Percentiles rank a stretch among this genome's conserved stretches.
Evolutionary conservation across 1,284 basidiomycete genomes (phyloP).

Genomic region (Xerocomus subilludens): DNA sequence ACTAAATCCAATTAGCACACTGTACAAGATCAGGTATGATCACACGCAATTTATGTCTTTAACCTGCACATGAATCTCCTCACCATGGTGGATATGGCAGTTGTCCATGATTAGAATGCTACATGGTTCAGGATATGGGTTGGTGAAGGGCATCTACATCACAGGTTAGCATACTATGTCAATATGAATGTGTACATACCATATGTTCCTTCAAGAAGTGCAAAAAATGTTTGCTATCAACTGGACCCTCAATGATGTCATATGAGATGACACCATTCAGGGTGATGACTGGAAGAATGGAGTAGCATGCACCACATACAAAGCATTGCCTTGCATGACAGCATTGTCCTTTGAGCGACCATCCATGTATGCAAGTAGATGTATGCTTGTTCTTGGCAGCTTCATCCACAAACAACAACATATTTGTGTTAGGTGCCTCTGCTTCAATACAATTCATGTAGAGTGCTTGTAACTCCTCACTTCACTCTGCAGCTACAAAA

Average conservation of each 20-base stretch:
- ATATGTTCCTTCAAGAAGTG: not conserved
- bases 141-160: not conserved
- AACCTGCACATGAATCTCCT: not conserved
- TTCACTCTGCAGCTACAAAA: too few relatives aligned
- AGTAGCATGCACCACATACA: not conserved
- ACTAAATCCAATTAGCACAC: too few relatives aligned
- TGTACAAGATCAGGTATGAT: not conserved
- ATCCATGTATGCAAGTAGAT: not conserved
- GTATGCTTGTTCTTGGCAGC: not conserved
- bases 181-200: not conserved
- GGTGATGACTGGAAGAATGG: slow-evolving; percentile 9
- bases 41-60: not conserved
- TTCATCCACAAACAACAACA: slow-evolving; percentile 3
- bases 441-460: too few relatives aligned
- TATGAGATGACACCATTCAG: not conserved
- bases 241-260: not conserved
- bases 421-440: too few relatives aligned
- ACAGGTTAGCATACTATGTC: too few relatives aligned
- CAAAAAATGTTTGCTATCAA: not conserved
- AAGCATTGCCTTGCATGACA: not conserved
- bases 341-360: not conserved
- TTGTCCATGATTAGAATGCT: too few relatives aligned
- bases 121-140: too few relatives aligned
- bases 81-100: not conserved
- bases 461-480: too few relatives aligned